Conservation (phyloP, 2,329 filamentous ascomycete genomes). For the Cercospora sp. region DNA sequence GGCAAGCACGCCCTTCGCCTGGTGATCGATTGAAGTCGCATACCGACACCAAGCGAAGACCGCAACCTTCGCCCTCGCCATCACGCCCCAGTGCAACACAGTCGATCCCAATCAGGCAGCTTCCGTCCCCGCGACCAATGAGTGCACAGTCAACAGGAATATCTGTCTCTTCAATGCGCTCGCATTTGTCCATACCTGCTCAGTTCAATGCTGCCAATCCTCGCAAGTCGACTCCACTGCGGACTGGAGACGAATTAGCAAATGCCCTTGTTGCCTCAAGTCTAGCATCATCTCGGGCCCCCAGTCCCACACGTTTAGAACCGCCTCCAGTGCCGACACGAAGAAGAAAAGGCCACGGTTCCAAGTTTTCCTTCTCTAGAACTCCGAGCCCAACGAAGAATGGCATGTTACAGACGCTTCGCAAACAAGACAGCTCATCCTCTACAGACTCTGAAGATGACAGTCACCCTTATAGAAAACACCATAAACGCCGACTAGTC, state of each 20-base stretch:
- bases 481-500: constrained; percentile 60
- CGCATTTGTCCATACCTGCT: constrained; percentile 35
- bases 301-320: constrained; percentile 46
- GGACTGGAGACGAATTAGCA: constrained; percentile 66
- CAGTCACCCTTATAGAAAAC: constrained; percentile 51
- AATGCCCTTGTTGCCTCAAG: constrained; percentile 75
- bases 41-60: constrained; percentile 19
- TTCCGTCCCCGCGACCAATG: constrained; percentile 17
- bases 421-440: constrained; percentile 50
- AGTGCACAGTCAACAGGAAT: constrained; percentile 25
- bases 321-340: constrained; percentile 41
- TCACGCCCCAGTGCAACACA: constrained; percentile 18
- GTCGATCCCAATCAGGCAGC: constrained; percentile 21
- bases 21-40: constrained; percentile 20
- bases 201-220: constrained; percentile 40
- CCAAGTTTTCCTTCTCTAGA: constrained; percentile 40
- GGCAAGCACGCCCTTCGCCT: constrained; percentile 17
- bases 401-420: constrained; percentile 66
- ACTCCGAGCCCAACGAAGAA: constrained; percentile 49
- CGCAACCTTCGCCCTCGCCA: constrained; percentile 25
- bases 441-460: constrained; percentile 44
- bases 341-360: constrained; percentile 21
- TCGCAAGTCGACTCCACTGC: constrained; percentile 46
- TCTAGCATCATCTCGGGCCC: constrained; percentile 59
- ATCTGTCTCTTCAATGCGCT: constrained; percentile 29